These are phyloP conservation scores for Tulasnella sp. DNA, from an alignment of 768 basidiomycete genomes.

Conservation along the genomic window DNA sequence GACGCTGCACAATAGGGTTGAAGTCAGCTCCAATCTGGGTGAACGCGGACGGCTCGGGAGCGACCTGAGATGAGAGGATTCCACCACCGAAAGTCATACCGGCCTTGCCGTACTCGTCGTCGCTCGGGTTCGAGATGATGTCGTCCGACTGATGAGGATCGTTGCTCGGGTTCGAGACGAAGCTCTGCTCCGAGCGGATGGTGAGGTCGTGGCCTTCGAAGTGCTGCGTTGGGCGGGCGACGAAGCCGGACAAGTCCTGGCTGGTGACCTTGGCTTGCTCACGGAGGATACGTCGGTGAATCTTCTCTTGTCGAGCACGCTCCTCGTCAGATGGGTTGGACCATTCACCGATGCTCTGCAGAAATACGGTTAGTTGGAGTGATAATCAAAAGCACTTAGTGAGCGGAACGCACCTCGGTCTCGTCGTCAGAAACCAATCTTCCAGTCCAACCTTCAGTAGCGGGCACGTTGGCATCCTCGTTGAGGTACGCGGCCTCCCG, in stretches of 20 bases:
- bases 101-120: constrained; percentile 47
- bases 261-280: constrained; percentile 44
- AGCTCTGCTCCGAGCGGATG: constrained; percentile 20
- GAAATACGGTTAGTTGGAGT: not conserved
- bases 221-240: constrained; percentile 51
- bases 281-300: constrained; percentile 56
- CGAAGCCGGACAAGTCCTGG: constrained; percentile 76
- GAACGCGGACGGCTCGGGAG: not conserved
- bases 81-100: constrained; percentile 21
- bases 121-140: constrained; percentile 81
- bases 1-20: constrained; percentile 39
- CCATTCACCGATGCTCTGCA: constrained; percentile 79
- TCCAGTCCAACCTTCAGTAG: not conserved
- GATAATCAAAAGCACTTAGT: not conserved
- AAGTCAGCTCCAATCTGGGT: constrained; percentile 17
- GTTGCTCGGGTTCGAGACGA: constrained; percentile 27
- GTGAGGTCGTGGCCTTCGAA: not conserved
- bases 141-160: constrained; percentile 45
- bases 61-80: not conserved
- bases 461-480: constrained; percentile 16
- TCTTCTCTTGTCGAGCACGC: constrained; percentile 63
- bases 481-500: constrained; percentile 5
- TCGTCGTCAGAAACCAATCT: constrained; percentile 30
- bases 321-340: constrained; percentile 92
- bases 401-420: constrained; percentile 36